Percentiles rank a stretch among this genome's conserved stretches.
Conservation (phyloP, 2,329 filamentous ascomycete genomes). For the Talaromyces sp. region DNA sequence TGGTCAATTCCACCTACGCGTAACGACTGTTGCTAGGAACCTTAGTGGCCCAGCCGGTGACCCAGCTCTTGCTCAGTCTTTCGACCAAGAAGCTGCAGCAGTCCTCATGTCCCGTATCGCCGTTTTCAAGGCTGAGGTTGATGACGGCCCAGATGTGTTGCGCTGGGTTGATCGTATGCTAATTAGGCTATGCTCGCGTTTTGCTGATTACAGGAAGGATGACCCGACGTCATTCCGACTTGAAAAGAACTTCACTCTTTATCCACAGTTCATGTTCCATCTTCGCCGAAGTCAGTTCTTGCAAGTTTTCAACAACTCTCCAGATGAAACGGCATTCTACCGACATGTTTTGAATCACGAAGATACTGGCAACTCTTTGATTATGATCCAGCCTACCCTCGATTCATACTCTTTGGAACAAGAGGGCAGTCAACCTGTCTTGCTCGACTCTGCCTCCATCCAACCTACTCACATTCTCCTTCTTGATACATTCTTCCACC, state of each 20-base stretch:
- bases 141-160: slow-evolving; percentile 95
- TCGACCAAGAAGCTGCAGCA: slow-evolving; percentile 95
- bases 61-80: slow-evolving; percentile 90
- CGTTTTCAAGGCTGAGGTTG: slow-evolving; percentile 97
- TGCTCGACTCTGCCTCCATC: slow-evolving; percentile 93
- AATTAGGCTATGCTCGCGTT: slow-evolving; percentile 90
- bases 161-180: slow-evolving; percentile 99
- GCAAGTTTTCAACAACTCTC: slow-evolving; percentile 99
- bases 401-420: slow-evolving; percentile 97
- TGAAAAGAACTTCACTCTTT: slow-evolving; percentile 98
- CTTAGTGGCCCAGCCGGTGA: slow-evolving; percentile 91
- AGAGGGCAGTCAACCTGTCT: slow-evolving; percentile 85
- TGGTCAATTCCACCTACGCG: slow-evolving; percentile 90
- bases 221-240: slow-evolving; percentile 93
- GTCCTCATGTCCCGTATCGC: slow-evolving; percentile 99
- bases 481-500: slow-evolving; percentile 98
- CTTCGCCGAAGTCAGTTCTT: slow-evolving; percentile 93
- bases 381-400: slow-evolving; percentile 98
- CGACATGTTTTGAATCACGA: slow-evolving; percentile 95
- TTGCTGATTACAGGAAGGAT: slow-evolving; percentile 97
- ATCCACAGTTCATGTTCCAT: slow-evolving; percentile 99
- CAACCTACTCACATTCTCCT: slow-evolving; percentile 90
- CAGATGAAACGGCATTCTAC: slow-evolving; percentile 98
- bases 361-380: slow-evolving; percentile 89
- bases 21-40: slow-evolving; percentile 88